Conservation (phyloP, 257 asterid genomes). For the Solanum chiquidenum region DNA sequence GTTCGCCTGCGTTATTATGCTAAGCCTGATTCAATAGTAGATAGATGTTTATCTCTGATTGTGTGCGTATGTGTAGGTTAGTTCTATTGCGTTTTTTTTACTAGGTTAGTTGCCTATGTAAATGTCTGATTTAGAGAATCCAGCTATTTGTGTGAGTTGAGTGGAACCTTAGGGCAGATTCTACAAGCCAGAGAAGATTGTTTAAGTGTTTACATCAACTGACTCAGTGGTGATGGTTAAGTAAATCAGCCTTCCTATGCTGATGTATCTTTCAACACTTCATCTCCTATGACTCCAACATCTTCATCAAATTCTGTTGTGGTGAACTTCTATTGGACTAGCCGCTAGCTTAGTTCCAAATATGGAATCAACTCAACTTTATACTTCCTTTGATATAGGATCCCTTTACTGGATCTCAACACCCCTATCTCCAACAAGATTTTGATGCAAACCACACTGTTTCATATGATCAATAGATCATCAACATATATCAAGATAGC, state of each 20-base stretch:
- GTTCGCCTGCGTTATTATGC: not conserved
- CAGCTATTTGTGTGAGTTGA: not conserved
- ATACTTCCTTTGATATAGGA: not conserved
- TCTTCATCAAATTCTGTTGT: not conserved
- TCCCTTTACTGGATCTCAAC: not conserved
- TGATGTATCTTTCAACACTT: not conserved
- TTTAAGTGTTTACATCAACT: not conserved
- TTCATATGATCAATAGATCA: not conserved
- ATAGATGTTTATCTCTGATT: not conserved
- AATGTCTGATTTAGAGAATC: not conserved
- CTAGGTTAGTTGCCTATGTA: not conserved
- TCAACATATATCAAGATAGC: not conserved
- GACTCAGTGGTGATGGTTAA: not conserved
- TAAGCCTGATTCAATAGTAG: not conserved
- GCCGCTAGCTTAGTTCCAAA: not conserved
- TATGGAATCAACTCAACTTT: not conserved
- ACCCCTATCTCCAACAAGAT: not conserved
- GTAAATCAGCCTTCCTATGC: not conserved
- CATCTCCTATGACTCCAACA: not conserved
- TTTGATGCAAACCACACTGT: not conserved
- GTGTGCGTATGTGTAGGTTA: not conserved
- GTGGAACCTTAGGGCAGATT: not conserved
- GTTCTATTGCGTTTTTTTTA: not conserved
- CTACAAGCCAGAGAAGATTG: not conserved
- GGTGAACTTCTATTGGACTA: not conserved